phyloP scores from a whole-genome alignment of 2,329 filamentous ascomycete genomes.

The Aspergillus texensis region DNA sequence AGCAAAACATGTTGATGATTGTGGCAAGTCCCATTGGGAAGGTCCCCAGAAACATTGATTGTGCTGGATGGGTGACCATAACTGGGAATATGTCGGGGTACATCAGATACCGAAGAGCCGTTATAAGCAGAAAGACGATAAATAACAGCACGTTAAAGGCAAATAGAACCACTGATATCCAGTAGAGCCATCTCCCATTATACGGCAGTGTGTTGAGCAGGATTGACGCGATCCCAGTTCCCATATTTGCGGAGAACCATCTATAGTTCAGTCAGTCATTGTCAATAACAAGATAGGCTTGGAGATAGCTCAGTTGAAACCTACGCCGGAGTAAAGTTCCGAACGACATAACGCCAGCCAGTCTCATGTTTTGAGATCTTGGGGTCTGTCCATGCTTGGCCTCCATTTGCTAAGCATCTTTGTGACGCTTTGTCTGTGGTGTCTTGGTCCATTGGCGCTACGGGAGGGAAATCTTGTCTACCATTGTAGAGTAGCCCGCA shows the following conservation, averaged over 20 bases:
- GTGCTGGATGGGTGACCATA: slow-evolving; percentile 66
- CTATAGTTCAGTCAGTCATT: slow-evolving; percentile 16
- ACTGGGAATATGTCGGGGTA: slow-evolving; percentile 66
- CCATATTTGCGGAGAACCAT: slow-evolving; percentile 43
- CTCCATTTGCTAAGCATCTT: neutral
- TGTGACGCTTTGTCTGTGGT: neutral
- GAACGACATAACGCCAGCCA: slow-evolving; percentile 33
- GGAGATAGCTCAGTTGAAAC: neutral
- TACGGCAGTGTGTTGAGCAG: slow-evolving; percentile 38
- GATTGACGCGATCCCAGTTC: slow-evolving; percentile 41
- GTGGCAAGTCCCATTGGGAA: slow-evolving; percentile 69
- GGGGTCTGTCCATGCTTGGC: neutral
- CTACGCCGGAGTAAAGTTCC: slow-evolving; percentile 44
- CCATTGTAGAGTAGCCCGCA: neutral
- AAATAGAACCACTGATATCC: slow-evolving; percentile 34
- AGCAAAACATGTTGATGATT: slow-evolving; percentile 64
- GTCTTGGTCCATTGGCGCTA: too few relatives aligned
- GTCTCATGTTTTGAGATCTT: slow-evolving; percentile 23
- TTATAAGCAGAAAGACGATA: slow-evolving; percentile 45
- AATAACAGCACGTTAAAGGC: slow-evolving; percentile 33
- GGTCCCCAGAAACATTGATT: slow-evolving; percentile 67
- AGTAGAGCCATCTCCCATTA: slow-evolving; percentile 39
- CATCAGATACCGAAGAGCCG: slow-evolving; percentile 60
- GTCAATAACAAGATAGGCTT: neutral
- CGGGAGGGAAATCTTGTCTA: neutral